Evolutionary conservation across 1,284 basidiomycete species (phyloP).

Genomic region (Microbotryum saponariae): DNA sequence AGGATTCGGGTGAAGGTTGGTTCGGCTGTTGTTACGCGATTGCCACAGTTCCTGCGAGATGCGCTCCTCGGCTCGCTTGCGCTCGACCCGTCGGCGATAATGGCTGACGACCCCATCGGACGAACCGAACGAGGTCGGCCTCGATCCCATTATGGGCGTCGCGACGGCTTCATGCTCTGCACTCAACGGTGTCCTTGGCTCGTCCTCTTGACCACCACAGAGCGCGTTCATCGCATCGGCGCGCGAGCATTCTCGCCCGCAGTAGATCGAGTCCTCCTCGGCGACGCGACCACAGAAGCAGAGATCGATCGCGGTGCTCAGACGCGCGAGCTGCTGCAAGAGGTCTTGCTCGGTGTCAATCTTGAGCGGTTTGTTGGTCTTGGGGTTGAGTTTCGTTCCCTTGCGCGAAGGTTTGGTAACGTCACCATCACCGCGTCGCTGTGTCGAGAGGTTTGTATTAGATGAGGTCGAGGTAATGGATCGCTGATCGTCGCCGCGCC

Average conservation of each 20-base stretch:
- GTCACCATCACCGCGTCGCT: background rate
- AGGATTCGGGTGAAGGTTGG: too few relatives aligned
- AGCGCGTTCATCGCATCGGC: slow-evolving; percentile 28
- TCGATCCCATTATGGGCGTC: too few relatives aligned
- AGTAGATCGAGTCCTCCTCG: slow-evolving; percentile 31
- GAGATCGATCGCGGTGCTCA: slow-evolving; percentile 13
- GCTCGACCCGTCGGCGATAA: too few relatives aligned
- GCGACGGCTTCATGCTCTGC: too few relatives aligned
- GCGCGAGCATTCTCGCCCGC: slow-evolving; percentile 19
- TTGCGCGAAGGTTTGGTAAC: background rate
- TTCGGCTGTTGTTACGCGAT: too few relatives aligned
- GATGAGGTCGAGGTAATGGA: background rate
- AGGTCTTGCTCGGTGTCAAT: background rate
- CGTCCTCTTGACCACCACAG: slow-evolving; percentile 9
- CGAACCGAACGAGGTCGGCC: too few relatives aligned
- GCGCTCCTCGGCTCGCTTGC: too few relatives aligned
- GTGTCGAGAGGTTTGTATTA: background rate
- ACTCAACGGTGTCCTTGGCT: slow-evolving; percentile 7
- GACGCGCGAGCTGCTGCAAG: slow-evolving; percentile 11
- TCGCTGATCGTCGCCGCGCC: slow-evolving; percentile 18
- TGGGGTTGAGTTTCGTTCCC: background rate
- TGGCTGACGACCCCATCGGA: too few relatives aligned
- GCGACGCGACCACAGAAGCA: slow-evolving; percentile 26
- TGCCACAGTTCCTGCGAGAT: too few relatives aligned
- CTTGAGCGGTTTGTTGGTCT: background rate